Evolutionary conservation across 2,329 filamentous ascomycete species (phyloP), one percentile per base, ranked within the genome.

Genomic region (Calonectria ilicicola): DNA sequence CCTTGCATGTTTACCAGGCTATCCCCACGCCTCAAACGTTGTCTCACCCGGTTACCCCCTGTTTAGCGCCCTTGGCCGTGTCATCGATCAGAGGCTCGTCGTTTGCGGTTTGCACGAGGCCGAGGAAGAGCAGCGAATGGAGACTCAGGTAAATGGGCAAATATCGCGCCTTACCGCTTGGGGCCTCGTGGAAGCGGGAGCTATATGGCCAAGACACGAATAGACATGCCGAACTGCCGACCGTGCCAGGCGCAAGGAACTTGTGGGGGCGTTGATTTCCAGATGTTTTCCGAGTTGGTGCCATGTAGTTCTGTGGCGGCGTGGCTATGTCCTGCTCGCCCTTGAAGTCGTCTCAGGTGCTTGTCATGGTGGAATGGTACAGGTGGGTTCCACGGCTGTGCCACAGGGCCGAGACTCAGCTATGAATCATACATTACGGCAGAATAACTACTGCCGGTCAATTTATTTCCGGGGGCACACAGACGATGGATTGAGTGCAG

Each of bases 391-490:
- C 8, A 21, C 35, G 53, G 53, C 53, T 40, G 53, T 60, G 53
- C 14, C 32, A 60, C 14, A n/a, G 32, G n/a, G 53, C 35, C 53
- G 21, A 40, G 53, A 27, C 35, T 21, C 21, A 8, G 21, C 29
- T 60, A 60, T 60, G 53, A 60, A 60, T 60, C 53, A 60, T 60
- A 23, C 35, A 60, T 60, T 27, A 60, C 53, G 53, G 12, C 53
- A 60, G 32, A 60, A 35, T 23, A 60, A 60, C 21, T 21, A 26
- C 21, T 60, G 10, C 29, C 17, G 26, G 19, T 32, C 29, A 29
- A 27, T 12, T 2, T 29, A 19, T 51, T 17, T 29, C 29, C 27
- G 27, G 49, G 19, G 6, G 17, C n/a, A 12, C 49, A 32, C 17
- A 9, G 29, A 53, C 32, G 32, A 14, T 35, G 32, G 32, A 32